Conservation (phyloP, 805 yeast genomes). For the Huiozyma sinensis region DNA sequence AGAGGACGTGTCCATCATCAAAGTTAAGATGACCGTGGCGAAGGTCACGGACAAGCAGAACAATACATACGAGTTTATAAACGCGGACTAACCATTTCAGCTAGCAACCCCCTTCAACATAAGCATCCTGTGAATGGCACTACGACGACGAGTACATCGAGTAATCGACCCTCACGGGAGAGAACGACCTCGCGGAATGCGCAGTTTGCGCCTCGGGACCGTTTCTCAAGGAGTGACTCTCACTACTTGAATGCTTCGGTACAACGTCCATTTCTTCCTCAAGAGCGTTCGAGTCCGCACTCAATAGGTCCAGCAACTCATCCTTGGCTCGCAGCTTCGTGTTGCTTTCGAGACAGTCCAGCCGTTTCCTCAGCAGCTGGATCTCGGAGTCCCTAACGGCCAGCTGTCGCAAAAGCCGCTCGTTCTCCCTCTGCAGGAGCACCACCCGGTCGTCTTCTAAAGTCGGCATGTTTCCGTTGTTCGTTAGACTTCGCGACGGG, state of each 20-base stretch:
- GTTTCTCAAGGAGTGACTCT: not conserved
- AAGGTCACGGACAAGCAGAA: slow-evolving; percentile 70
- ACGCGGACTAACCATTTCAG: not conserved
- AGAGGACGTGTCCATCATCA: slow-evolving; percentile 56
- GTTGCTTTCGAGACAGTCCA: slow-evolving; percentile 11
- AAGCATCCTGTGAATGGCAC: no score
- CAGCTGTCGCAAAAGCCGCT: slow-evolving; percentile 2
- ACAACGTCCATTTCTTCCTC: not conserved
- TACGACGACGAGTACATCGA: slow-evolving; percentile 14
- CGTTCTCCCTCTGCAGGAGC: slow-evolving; percentile 5
- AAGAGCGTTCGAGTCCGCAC: slow-evolving; percentile 1
- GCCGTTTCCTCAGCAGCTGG: slow-evolving; percentile 8
- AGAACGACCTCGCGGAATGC: slow-evolving; percentile 11
- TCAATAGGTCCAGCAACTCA: slow-evolving; percentile 1
- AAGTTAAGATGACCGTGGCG: slow-evolving; percentile 52
- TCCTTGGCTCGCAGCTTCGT: slow-evolving; percentile 1
- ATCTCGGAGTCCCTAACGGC: slow-evolving; percentile 2
- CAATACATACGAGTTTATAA: slow-evolving; percentile 28
- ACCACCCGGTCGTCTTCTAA: slow-evolving; percentile 3
- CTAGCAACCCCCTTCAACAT: not conserved
- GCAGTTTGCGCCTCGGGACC: not conserved
- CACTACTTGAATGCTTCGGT: not conserved
- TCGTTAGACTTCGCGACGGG: no score
- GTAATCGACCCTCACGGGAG: slow-evolving; percentile 25
- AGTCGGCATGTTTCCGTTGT: not conserved